Evolutionary conservation across 2,329 filamentous ascomycete species (phyloP), one percentile per base, ranked within the genome.

Genomic region (Emmonsia crescens): DNA sequence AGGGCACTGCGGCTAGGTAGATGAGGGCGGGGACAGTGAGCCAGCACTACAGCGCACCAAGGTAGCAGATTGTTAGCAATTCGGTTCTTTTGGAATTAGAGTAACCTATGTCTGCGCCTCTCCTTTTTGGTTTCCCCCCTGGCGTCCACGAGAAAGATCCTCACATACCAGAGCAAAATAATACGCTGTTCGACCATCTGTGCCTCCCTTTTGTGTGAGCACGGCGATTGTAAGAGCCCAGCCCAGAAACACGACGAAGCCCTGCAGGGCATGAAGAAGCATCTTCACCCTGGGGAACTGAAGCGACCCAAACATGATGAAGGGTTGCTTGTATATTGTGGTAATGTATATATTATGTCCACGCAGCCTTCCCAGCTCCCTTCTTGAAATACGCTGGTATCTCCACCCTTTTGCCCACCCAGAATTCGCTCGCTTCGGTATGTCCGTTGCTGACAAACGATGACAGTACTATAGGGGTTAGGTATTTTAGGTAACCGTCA

Each of bases 1-100:
- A 82, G 5, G 84, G 83, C 4, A 84, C 81, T 70, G 83, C 83
- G 54, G 80, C 77, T 60, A 84, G 80, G 70, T 85, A 86, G 62
- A 85, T 75, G 42, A 85, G 74, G 33, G 80, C 81, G 14, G 83
- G 83, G 49, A 83, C 76, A 49, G 79, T 80, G 65, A 85, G 71
- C 77, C 83, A 85, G 70, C 83, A 85, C 83, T 85, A 64, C 31
- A 24, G 36, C n/a, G 19, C 21, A 10, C 48, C 16, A 14, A 54
- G 36, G 49, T 46, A 46, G 19, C 33, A 57, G 42, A 54, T 1
- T 24, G 51, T 54, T 54, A 54, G 51, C 51, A 36, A 38, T 54
- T 21, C 5, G 10, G 19, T 36, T 38, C n/a, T 10, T 36, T 54
- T 19, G 5, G 19, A 61, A 31, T 4, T 31, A 44, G 29, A 27